Evolutionary conservation across 106 monocot species (phyloP), one percentile per base, ranked within the genome.

Genomic region (Dendrobium officinale): DNA sequence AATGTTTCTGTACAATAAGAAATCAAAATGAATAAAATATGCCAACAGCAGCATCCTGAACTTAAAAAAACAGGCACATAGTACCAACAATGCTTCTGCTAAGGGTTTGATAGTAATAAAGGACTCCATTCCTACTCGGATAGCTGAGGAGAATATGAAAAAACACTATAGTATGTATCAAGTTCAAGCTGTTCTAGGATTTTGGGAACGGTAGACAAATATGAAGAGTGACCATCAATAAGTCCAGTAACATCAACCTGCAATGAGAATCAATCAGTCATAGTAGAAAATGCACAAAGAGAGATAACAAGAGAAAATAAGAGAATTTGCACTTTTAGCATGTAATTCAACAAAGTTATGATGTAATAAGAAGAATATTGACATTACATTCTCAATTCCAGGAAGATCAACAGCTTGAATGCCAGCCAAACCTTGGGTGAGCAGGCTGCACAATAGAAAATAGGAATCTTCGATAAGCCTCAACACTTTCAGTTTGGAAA

Each of bases 401-500:
- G 90, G 82, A 80, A 90, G 47, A 68, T 90, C 78, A 45, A 93
- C 86, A 37, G 88, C 78, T 84, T 93, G 93, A 84, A 93, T 93
- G 72, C 93, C 93, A 83, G 90, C 93, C 80, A 93, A 80, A 22
- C 90, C 93, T 84, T 93, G 90, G 59, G 90, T 93, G 49, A 93
- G 87, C 56, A 93, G 78, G 73, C 93, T 93, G 85, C 79, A 87
- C 45, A 42, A 44, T 9, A 80, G 42, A 41, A 73, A 22, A 72
- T 33, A 54, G 15, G 19, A 80, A 80, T 41, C 29, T 75, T 72
- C 51, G 41, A 64, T 70, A 8, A 9, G 20, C 4, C 33, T 3
- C 16, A 72, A 40, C 1, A 72, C 0, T 29, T 29, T 72, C 15
- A 37, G 11, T 64, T 64, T 72, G 33, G 17, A 15, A 9, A 68